Evolutionary conservation across 202 grass and related monocot genomes (phyloP).

Genomic region (Zizania palustris): DNA sequence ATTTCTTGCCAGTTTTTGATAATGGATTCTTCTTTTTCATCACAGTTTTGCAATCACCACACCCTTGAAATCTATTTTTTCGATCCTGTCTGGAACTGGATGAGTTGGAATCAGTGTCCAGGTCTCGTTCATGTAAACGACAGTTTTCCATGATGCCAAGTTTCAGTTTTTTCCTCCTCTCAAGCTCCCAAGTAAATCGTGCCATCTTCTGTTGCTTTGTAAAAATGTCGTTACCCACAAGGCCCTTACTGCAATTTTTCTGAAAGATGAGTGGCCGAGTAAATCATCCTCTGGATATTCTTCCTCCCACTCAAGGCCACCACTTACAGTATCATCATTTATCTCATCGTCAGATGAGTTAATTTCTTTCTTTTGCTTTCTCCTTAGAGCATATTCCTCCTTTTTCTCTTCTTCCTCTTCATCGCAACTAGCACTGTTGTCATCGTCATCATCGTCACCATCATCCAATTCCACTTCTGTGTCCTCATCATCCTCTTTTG

Average conservation of each 20-base stretch:
- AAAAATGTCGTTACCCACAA: slow-evolving; percentile 33
- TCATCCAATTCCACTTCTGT: slow-evolving; percentile 63
- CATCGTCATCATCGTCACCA: slow-evolving; percentile 32
- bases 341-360: slow-evolving; percentile 48
- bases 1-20: slow-evolving; percentile 48
- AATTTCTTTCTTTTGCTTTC: slow-evolving; percentile 45
- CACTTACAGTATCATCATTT: slow-evolving; percentile 41
- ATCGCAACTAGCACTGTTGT: slow-evolving; percentile 42
- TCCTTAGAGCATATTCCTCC: slow-evolving; percentile 44
- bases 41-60: slow-evolving; percentile 26
- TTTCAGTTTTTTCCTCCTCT: slow-evolving; percentile 66
- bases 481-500: slow-evolving; percentile 64
- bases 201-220: slow-evolving; percentile 50
- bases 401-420: slow-evolving; percentile 40
- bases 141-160: slow-evolving; percentile 35
- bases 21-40: slow-evolving; percentile 42
- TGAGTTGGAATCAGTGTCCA: slow-evolving; percentile 49
- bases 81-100: slow-evolving; percentile 32
- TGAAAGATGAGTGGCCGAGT: slow-evolving; percentile 25
- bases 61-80: slow-evolving; percentile 40
- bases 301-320: slow-evolving; percentile 47
- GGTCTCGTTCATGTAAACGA: slow-evolving; percentile 29
- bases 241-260: slow-evolving; percentile 26
- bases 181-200: slow-evolving; percentile 63
- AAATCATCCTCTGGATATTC: slow-evolving; percentile 34